A percentile compares a stretch with the other conserved stretches of the same genome.
phyloP scores from a whole-genome alignment of 2,329 filamentous ascomycete species.

The Trichoderma aggressivum region DNA sequence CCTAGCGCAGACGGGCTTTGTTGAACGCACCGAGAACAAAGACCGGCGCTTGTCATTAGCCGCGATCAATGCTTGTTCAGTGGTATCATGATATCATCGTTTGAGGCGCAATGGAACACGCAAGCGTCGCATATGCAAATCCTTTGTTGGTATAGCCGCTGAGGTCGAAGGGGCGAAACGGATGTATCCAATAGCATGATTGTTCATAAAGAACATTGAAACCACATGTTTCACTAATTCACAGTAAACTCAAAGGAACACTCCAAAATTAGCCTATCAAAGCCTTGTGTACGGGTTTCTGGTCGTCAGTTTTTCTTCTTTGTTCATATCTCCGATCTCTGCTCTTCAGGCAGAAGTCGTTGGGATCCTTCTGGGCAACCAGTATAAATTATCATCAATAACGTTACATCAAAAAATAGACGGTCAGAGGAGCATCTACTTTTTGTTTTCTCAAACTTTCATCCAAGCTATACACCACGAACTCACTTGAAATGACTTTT shows the following conservation, averaged over 20 bases:
- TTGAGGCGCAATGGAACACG: neutral
- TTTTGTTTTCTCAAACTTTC: too few relatives aligned
- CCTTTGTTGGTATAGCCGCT: neutral
- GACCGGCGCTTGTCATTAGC: neutral
- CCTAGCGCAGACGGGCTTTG: neutral
- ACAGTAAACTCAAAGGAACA: neutral
- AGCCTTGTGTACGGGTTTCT: rapidly evolving
- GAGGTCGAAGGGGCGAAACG: neutral
- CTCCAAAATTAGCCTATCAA: neutral
- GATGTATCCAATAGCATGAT: neutral
- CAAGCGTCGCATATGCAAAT: neutral
- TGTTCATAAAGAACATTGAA: neutral
- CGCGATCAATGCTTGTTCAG: too few relatives aligned
- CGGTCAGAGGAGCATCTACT: too few relatives aligned
- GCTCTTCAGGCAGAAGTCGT: neutral
- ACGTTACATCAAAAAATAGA: too few relatives aligned
- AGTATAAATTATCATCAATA: neutral
- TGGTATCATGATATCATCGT: neutral
- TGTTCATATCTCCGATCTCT: neutral
- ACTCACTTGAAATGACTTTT: too few relatives aligned
- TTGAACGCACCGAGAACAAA: neutral
- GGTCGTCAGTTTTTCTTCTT: neutral
- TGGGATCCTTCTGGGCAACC: neutral
- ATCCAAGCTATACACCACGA: too few relatives aligned
- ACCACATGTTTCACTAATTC: neutral